Percentiles rank a stretch among this genome's conserved stretches.
These are phyloP conservation scores for Apiotrichum gamsii DNA, from an alignment of 1,284 basidiomycete genomes.

Conservation along the genomic window DNA sequence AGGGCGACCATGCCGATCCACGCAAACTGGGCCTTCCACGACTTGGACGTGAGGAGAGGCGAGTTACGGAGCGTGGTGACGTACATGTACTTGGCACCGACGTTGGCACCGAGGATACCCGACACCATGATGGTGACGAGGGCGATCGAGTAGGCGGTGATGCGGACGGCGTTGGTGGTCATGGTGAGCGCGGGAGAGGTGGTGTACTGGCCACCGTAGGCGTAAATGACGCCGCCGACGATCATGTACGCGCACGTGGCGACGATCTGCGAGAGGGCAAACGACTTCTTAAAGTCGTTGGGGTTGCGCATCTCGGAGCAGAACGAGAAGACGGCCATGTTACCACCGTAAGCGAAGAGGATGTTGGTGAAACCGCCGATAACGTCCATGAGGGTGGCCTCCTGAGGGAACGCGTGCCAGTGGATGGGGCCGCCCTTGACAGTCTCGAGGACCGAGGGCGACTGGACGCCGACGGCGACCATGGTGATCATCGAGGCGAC, in stretches of 20 bases:
- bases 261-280: conserved; percentile 32
- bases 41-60: conserved; percentile 28
- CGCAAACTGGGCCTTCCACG: conserved; percentile 23
- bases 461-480: conserved; percentile 31
- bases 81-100: conserved; percentile 42
- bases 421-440: conserved; percentile 25
- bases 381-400: conserved; percentile 30
- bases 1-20: conserved; percentile 37
- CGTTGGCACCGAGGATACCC: conserved; percentile 38
- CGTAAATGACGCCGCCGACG: conserved; percentile 33
- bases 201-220: conserved; percentile 38
- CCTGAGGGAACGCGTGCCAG: conserved; percentile 27
- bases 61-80: conserved; percentile 31
- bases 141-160: conserved; percentile 34
- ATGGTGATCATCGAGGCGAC: conserved; percentile 35
- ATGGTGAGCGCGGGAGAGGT: conserved; percentile 39
- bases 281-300: conserved; percentile 42
- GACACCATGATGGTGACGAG: conserved; percentile 41
- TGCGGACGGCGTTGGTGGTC: conserved; percentile 28
- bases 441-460: conserved; percentile 12
- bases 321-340: conserved; percentile 39
- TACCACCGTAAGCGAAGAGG: conserved; percentile 39
- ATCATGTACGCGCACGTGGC: conserved; percentile 31
- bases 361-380: conserved; percentile 40
- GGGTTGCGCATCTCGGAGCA: conserved; percentile 40